Base-by-base conservation (phyloP, 1,284 basidiomycete genomes). In the Pseudozyma flocculosa region DNA sequence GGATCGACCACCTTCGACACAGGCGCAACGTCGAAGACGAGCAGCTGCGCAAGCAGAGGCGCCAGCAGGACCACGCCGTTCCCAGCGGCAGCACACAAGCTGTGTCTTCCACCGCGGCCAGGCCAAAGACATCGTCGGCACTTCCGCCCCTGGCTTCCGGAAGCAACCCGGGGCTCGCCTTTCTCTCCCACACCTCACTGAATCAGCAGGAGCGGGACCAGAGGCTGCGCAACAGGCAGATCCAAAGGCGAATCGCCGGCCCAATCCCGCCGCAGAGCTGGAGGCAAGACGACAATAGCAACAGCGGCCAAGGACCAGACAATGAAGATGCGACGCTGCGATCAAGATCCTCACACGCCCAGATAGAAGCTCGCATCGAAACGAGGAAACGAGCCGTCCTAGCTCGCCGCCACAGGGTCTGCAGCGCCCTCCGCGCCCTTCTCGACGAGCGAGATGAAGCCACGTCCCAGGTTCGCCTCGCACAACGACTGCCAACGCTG, bases 221-320 rank as follows among this genome's bases (percentile, higher is more conserved):
- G 23, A 34, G 51, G 4, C 34, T 43, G 3, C 45, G 53, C 9
- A 45, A 51, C 13, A 29, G 54, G 4, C 56, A 54, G 30, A 37
- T 68, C 8, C 53, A 60, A 24, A 42, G 61, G 3, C 60, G 62
- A 37, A 60, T 68, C 9, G 64, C 64, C 3, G 64, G 64, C 0
- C 64, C 64, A 1, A 54, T 68, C 7, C 64, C 64, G 5, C 64
- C 64, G 19, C 46, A 53, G 18, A 64, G 61, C 17, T 68, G 64
- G 64, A 18, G 56, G 7, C 48, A 54, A 10, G 64, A 68, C n/a
- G 56, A 60, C n/a, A n/a, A n/a, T n/a, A n/a, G n/a, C n/a, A n/a
- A n/a, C n/a, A n/a, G n/a, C n/a, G n/a, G n/a, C n/a, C n/a, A n/a
- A n/a, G n/a, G n/a, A n/a, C n/a, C n/a, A n/a, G n/a, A n/a, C n/a